Percentiles rank a stretch among this genome's conserved stretches.
These are phyloP conservation scores for Chrysanthemum lavandulifolium DNA, from an alignment of 129 eudicot genomes.

Conservation along the genomic window DNA sequence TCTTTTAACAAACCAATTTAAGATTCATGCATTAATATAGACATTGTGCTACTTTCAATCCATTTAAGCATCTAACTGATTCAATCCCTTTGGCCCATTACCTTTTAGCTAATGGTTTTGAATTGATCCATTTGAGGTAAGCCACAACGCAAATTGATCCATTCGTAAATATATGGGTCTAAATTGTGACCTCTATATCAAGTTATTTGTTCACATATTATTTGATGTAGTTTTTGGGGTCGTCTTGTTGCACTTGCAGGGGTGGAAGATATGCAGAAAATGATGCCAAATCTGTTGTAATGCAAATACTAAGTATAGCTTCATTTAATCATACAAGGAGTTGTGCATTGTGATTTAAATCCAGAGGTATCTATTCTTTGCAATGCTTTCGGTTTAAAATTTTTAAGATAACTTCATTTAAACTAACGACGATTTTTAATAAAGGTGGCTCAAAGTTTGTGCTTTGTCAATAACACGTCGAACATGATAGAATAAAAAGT, in stretches of 20 bases:
- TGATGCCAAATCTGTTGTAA: conserved; percentile 77
- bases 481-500: too few relatives aligned
- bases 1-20: too few relatives aligned
- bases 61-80: too few relatives aligned
- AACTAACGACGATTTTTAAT: not conserved
- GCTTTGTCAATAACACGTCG: too few relatives aligned
- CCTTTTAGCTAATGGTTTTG: not conserved
- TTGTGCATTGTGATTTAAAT: conserved; percentile 97
- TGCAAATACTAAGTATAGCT: conserved; percentile 69
- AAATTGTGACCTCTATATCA: not conserved
- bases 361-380: conserved; percentile 69
- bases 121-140: not conserved
- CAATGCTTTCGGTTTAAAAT: not conserved
- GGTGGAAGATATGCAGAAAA: conserved; percentile 90
- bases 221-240: not conserved
- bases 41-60: too few relatives aligned
- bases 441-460: too few relatives aligned
- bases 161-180: too few relatives aligned
- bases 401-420: not conserved
- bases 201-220: not conserved
- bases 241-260: conserved; percentile 49
- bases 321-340: conserved; percentile 95
- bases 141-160: not conserved
- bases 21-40: too few relatives aligned
- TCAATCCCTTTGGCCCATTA: too few relatives aligned